Percentiles rank a stretch among this genome's conserved stretches.
These are phyloP conservation scores for Calonectria naviculata DNA, from an alignment of 2,329 filamentous ascomycete species.

Conservation along the genomic window DNA sequence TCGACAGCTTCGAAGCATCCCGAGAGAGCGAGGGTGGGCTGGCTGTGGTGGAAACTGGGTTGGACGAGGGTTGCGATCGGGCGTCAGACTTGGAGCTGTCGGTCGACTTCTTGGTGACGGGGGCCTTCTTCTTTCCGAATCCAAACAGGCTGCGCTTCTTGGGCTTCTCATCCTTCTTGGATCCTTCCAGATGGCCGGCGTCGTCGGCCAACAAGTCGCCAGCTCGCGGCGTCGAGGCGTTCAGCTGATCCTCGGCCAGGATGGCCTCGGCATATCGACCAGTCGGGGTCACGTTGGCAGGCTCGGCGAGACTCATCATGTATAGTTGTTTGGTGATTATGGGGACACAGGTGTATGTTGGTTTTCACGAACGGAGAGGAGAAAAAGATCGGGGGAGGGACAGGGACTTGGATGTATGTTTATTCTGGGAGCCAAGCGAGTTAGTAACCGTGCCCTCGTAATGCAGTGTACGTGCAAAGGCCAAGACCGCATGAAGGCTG, in stretches of 20 bases:
- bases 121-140: constrained; percentile 69
- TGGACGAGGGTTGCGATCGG: constrained; percentile 45
- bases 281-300: constrained; percentile 32
- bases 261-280: constrained; percentile 32
- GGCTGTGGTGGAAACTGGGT: constrained; percentile 46
- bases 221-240: constrained; percentile 47
- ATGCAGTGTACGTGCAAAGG: constrained; percentile 15
- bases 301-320: constrained; percentile 46
- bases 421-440: background rate
- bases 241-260: constrained; percentile 41
- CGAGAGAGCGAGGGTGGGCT: constrained; percentile 48
- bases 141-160: constrained; percentile 70
- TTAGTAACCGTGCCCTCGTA: constrained; percentile 15
- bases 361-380: constrained; percentile 1
- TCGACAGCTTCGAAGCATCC: constrained; percentile 51
- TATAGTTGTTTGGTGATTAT: constrained; percentile 2
- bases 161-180: constrained; percentile 46
- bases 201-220: constrained; percentile 57
- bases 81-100: constrained; percentile 30
- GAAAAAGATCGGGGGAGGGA: background rate
- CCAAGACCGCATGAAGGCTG: constrained; percentile 9
- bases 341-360: background rate
- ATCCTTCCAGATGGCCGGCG: constrained; percentile 23
- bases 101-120: constrained; percentile 25
- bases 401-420: background rate